Evolutionary conservation across 2,329 filamentous ascomycete species (phyloP), one percentile per base, ranked within the genome.

Genomic region (Ophiostoma sp.): DNA sequence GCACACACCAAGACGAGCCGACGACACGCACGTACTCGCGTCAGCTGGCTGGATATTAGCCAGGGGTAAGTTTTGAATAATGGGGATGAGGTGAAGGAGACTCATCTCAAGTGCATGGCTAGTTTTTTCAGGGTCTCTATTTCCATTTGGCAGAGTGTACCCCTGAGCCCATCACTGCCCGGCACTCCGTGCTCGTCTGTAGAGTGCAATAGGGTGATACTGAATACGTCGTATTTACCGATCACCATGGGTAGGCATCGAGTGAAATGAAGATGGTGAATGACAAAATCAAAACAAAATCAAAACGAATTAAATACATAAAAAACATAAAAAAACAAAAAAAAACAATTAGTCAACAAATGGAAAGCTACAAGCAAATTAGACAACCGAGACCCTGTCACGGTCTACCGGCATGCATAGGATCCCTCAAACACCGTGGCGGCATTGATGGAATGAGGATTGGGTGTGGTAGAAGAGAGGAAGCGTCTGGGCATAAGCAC

Each of bases 81-180:
- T 27, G 49, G 49, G 16, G 18, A n/a, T 49, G 47, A 49, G 5
- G 16, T 5, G 16, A n/a, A 49, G 47, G 47, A n/a, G 47, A 14
- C 47, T 55, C 49, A 55, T 55, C 49, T 55, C 49, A 55, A 27
- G n/a, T 55, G 49, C 49, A 55, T 55, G n/a, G n/a, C 49, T 55
- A 55, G 49, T 27, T 55, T 55, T 27, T 27, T 27, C 27, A 27
- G 27, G 27, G 27, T 27, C 27, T 27, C 27, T 27, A 1, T 27
- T 27, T 27, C 27, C 27, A 27, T 27, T 27, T 27, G 27, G 27
- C 27, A 55, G 49, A 55, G n/a, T 14, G 12, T n/a, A 49, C 47
- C 47, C 47, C 47, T 49, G 47, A 49, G 47, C 14, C 47, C 47
- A 49, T 49, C 47, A 49, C 18, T 49, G 42, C 12, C 16, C 14